Percentiles rank a stretch among this genome's conserved stretches.
phyloP scores from a whole-genome alignment of 176 grass and related monocot genomes.

The Hyparrhenia diplandra region DNA sequence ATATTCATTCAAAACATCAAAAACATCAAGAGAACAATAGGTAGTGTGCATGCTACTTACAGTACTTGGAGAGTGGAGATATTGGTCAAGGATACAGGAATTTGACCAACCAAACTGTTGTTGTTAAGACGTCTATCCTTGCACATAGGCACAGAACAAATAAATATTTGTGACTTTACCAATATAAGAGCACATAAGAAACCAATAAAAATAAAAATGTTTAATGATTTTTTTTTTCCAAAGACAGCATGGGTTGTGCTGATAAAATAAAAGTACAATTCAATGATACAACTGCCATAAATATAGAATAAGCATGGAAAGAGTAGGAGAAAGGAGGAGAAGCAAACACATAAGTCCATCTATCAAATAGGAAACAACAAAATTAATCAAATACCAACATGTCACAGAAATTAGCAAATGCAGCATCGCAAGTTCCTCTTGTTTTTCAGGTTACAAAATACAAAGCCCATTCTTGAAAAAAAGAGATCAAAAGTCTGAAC shows the following conservation, averaged over 20 bases:
- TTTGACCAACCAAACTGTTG: constrained; percentile 54
- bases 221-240: not conserved
- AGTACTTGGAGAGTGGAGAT: constrained; percentile 71
- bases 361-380: not conserved
- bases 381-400: not conserved
- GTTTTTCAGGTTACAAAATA: not conserved
- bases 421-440: constrained; percentile 5
- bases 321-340: not conserved
- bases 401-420: not conserved
- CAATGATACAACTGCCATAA: not conserved
- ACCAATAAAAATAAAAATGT: not conserved
- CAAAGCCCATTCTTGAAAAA: constrained; percentile 19
- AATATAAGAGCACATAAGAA: constrained; percentile 3
- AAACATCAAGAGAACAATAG: constrained; percentile 11
- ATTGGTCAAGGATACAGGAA: constrained; percentile 55
- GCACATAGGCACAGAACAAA: constrained; percentile 36
- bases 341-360: not conserved
- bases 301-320: constrained; percentile 21
- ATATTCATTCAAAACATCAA: constrained; percentile 24
- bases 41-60: constrained; percentile 46
- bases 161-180: constrained; percentile 14
- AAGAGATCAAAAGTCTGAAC: not conserved
- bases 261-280: not conserved
- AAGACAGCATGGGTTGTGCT: not conserved
- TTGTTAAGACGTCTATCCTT: constrained; percentile 83